Evolutionary conservation across 2,329 filamentous ascomycete species (phyloP), one percentile per base, ranked within the genome.

Genomic region (Nannizziopsis barbatae): DNA sequence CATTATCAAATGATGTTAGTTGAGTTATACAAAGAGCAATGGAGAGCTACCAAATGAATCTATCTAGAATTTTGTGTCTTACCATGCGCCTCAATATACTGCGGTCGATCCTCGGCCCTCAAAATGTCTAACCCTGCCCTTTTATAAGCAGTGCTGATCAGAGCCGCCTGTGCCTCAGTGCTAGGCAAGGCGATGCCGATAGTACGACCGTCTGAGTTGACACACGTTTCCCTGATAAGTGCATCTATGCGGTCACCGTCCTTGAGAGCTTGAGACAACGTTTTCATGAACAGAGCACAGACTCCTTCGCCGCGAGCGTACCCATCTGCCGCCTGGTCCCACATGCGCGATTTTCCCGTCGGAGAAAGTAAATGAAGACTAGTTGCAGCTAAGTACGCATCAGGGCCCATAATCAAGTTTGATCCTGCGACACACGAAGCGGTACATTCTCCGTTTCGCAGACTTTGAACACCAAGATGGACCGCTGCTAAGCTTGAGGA

Each of bases 21-120:
- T 27, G 22, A 27, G 4, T 27, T 27, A 7, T 7, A 27, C 3
- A 27, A 27, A 27, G 3, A n/a, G n/a, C n/a, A n/a, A n/a, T n/a
- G n/a, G n/a, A n/a, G n/a, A n/a, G n/a, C n/a, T 7, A 7, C 7
- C 22, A 27, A 17, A n/a, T 49, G 11, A 1, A 57, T 60, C 14
- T 47, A 49, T 1, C 61, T 65, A 27, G 22, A 7, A 7, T 27
- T 27, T 4, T 27, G 7, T 35, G 69, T 70, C 0, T 65, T 73
- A 20, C 69, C 70, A 51, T 73, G 71, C 2, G 65, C 65, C 47
- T 73, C 68, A 14, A 72, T 69, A 52, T 65, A 72, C 44, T 71
- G 68, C 6, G 54, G 59, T 3, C 67, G 58, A 8, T 62, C 56
- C 1, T 50, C 33, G 1, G 50, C 44, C 15, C 40, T 27, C 2